A percentile compares a stretch with the other conserved stretches of the same genome.
Conservation (phyloP, 495 filamentous ascomycete genomes). For the Poronia punctata region DNA sequence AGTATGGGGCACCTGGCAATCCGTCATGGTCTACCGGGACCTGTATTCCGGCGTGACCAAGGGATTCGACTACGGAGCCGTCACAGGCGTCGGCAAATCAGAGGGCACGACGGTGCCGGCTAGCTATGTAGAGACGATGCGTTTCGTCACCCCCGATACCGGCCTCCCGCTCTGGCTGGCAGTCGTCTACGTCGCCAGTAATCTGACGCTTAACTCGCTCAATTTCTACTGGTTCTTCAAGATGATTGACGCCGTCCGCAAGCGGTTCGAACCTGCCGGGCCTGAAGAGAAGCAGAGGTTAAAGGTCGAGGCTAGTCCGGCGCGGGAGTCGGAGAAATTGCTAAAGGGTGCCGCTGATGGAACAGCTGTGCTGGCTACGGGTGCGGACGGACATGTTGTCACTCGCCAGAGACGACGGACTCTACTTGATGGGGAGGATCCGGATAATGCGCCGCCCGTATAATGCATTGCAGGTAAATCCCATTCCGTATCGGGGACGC, state of each 20-base stretch:
- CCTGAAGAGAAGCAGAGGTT: constrained; percentile 19
- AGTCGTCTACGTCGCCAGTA: constrained; percentile 64
- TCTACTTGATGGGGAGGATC: constrained; percentile 26
- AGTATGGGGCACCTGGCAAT: constrained; percentile 85
- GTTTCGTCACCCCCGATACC: constrained; percentile 36
- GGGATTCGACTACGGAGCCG: constrained; percentile 25
- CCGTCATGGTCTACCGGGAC: constrained; percentile 67
- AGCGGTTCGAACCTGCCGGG: constrained; percentile 68
- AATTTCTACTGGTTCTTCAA: constrained; percentile 97
- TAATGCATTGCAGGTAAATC: too few species aligned
- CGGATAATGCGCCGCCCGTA: constrained; percentile 23
- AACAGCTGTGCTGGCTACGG: constrained; percentile 16
- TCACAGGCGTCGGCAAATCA: constrained; percentile 20
- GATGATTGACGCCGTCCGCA: constrained; percentile 88
- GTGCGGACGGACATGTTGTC: constrained; percentile 1
- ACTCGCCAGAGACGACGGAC: constrained; percentile 19
- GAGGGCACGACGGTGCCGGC: constrained; percentile 25
- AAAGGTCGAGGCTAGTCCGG: constrained; percentile 4
- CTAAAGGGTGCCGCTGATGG: constrained; percentile 21
- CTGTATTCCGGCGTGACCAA: constrained; percentile 58
- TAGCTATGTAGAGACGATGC: constrained; percentile 37
- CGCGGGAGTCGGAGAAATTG: constrained; percentile 13
- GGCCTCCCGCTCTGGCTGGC: constrained; percentile 76
- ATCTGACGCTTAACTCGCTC: constrained; percentile 73
- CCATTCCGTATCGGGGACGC: too few species aligned